Evolutionary conservation across 2,329 filamentous ascomycete genomes (phyloP), one percentile per base, ranked within the genome.

Genomic region (Didymosphaeria variabile): DNA sequence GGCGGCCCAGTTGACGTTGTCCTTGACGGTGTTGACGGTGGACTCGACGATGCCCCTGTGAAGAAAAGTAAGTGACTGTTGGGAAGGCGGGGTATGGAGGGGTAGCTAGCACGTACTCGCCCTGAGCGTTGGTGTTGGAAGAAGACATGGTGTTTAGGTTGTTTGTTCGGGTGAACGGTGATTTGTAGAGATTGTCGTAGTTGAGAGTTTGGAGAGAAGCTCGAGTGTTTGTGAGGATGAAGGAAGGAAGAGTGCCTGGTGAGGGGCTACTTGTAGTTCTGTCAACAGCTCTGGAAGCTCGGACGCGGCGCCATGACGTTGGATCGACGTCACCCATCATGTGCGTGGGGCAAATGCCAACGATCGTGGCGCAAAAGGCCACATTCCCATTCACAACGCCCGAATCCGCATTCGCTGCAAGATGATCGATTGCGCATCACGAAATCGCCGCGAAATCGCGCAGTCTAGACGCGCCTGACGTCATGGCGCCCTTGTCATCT

Each of bases 1-100:
- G 50, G 50, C 50, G 21, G 50, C 50, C 50, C 50, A 53, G 50
- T 53, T 53, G 50, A 53, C 50, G 50, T 53, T 53, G 50, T 53
- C 50, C 50, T 53, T 53, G 50, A 53, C 50, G 21, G 50, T 53
- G 50, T 53, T 53, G 50, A 53, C 34, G 34, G 50, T 53, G 34
- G 50, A 53, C 50, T 53, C 50, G 17, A 53, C 50, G 50, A 53
- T 29, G 50, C 50, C 50, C 50, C 50, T 53, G 34, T 31, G 12
- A 23, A 10, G 12, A 5, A 19, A 7, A 21, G 21, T 53, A 31
- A 53, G 50, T 23, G 4, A 6, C 3, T 36, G 42, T 21, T 40
- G 49, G 17, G 29, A 12, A 15, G 26, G 17, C 15, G 32, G 49
- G 19, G 50, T 23, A 21, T 13, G 42, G 42, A 12, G 21, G 50